Base-by-base conservation (phyloP, 306 rosid genomes). In the Phaseolus lunatus region DNA sequence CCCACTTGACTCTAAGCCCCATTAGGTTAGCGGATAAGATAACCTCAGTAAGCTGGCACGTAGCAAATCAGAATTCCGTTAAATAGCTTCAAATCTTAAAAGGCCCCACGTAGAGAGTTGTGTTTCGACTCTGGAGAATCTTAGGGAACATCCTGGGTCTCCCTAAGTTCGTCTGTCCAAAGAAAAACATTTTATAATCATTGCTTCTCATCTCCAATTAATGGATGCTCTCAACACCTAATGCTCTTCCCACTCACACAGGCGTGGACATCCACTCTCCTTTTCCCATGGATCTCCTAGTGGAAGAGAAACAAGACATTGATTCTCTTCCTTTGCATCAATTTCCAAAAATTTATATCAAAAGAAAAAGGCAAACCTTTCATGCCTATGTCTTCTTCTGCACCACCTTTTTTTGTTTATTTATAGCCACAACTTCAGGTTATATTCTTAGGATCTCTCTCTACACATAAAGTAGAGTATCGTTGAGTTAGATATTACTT, bases 171-270 rank as follows among this genome's bases (percentile, higher is more conserved):
- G 43, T 44, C 20, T 22, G 35, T 76, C 54, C 37, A 73, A 31
- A 63, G n/a, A 64, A 78, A 79, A 72, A 75, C 82, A 75, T 57
- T 41, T 59, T 67, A 57, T 74, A 82, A 89, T 87, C 85, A 84
- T 84, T 83, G 81, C 78, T 52, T 53, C 61, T 47, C 54, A 62
- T 70, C 85, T 56, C 63, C 82, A 79, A 82, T 84, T 45, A 75
- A 73, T 67, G 63, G 90, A 82, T 84, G 86, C 89, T 80, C 89
- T 78, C 68, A 35, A 27, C 48, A 48, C 73, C 76, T 87, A 86
- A 83, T 89, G 97, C 85, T 84, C 73, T 76, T 3, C 83, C 88
- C 91, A 89, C 97, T 88, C 84, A 81, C 54, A 31, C 35, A 56
- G 59, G 78, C 63, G 77, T 62, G 84, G 75, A 59, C 81, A 63